Evolutionary conservation across 306 rosid species (phyloP).

Genomic region (Sphenostylis stenocarpa): DNA sequence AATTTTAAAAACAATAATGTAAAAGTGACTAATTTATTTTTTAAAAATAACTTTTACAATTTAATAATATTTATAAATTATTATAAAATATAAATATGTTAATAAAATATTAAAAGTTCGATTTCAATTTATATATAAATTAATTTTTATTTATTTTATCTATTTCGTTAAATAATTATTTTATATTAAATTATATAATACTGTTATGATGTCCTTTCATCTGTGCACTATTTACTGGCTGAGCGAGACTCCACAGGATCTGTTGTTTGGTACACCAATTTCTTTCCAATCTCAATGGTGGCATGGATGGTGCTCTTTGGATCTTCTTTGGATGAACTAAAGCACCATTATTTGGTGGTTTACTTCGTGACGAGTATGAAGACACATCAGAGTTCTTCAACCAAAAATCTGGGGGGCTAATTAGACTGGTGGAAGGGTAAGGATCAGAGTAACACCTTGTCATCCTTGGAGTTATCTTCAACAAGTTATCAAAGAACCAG

Average conservation of each 20-base stretch:
- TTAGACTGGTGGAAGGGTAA: constrained; percentile 43
- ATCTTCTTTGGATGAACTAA: constrained; percentile 27
- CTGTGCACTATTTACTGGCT: constrained; percentile 20
- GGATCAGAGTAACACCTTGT: constrained; percentile 67
- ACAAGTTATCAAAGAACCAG: constrained; percentile 80
- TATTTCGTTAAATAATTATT: constrained; percentile 21
- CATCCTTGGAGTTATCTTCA: constrained; percentile 54
- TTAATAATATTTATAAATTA: too few relatives aligned
- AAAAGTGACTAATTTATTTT: too few relatives aligned
- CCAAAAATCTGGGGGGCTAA: constrained; percentile 29
- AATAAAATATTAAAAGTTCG: too few relatives aligned
- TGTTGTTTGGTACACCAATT: constrained; percentile 36
- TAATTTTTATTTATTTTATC: constrained; percentile 35
- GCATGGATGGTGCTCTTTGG: constrained; percentile 59
- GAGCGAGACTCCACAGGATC: constrained; percentile 31
- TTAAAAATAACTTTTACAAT: too few relatives aligned
- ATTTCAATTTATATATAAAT: too few relatives aligned
- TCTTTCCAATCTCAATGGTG: constrained; percentile 39
- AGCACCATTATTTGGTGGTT: constrained; percentile 15
- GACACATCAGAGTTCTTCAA: constrained; percentile 34
- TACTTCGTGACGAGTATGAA: constrained; percentile 15
- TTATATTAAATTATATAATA: too few relatives aligned
- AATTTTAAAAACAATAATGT: too few relatives aligned
- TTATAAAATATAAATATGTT: too few relatives aligned
- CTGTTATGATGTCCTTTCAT: constrained; percentile 34